Evolutionary conservation across 225 moss, liverwort and hornwort species (phyloP).

Genomic region (Bryum argenteum): DNA sequence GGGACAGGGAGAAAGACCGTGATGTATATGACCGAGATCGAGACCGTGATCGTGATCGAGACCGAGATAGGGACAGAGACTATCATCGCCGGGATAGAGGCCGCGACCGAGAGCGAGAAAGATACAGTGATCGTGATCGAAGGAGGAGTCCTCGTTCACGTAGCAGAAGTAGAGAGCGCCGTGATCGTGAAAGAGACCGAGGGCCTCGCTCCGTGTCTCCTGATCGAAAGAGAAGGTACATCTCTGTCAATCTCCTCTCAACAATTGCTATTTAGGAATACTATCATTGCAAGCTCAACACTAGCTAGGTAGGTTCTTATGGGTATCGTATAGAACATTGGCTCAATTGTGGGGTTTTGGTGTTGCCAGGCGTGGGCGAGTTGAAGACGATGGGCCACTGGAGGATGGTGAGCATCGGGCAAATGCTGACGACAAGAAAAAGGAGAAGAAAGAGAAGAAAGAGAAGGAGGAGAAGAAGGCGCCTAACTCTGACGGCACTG

Average conservation of each 20-base stretch:
- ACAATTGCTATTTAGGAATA: not conserved
- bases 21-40: slow-evolving; percentile 69
- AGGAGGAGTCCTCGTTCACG: slow-evolving; percentile 66
- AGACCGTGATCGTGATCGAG: slow-evolving; percentile 47
- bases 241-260: slow-evolving; percentile 6
- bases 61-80: slow-evolving; percentile 79
- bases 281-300: not conserved
- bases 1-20: slow-evolving; percentile 71
- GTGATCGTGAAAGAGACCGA: slow-evolving; percentile 78
- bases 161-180: slow-evolving; percentile 84
- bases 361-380: slow-evolving; percentile 61
- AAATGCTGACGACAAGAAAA: slow-evolving; percentile 65
- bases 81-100: slow-evolving; percentile 81
- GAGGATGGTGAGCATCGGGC: slow-evolving; percentile 93
- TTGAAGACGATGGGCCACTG: slow-evolving; percentile 76
- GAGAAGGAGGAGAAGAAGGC: slow-evolving; percentile 83
- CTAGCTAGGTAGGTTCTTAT: not conserved
- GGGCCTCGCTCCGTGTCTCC: slow-evolving; percentile 75
- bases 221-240: slow-evolving; percentile 77
- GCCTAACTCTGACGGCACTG: slow-evolving; percentile 84
- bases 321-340: too few species aligned
- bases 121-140: slow-evolving; percentile 76
- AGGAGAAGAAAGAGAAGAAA: slow-evolving; percentile 59
- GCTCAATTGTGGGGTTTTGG: too few species aligned
- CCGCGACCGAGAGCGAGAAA: slow-evolving; percentile 77